phyloP scores from a whole-genome alignment of 495 filamentous ascomycete genomes.

The Podospora sp. region DNA sequence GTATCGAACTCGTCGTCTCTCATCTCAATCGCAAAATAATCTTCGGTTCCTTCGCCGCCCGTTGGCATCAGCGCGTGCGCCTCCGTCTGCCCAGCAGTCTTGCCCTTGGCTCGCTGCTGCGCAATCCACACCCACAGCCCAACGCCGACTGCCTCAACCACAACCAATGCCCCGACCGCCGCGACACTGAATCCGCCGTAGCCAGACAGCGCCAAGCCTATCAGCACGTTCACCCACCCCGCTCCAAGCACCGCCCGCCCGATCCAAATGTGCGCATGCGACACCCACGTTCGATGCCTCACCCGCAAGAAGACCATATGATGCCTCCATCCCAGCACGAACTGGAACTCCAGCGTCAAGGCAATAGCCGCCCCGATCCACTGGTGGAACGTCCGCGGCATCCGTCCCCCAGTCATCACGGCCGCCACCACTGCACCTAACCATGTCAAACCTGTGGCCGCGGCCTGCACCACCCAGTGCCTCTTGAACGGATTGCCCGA shows the following conservation, averaged over 20 bases:
- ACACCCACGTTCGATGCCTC: slow-evolving; percentile 32
- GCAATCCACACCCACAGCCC: slow-evolving; percentile 22
- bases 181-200: slow-evolving; percentile 16
- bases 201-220: slow-evolving; percentile 28
- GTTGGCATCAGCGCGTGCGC: slow-evolving; percentile 18
- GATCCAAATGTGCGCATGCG: slow-evolving; percentile 32
- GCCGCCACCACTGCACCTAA: slow-evolving; percentile 25
- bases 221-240: slow-evolving; percentile 35
- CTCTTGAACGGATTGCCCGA: slow-evolving; percentile 27
- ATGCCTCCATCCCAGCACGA: slow-evolving; percentile 36
- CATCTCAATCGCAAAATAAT: slow-evolving; percentile 33
- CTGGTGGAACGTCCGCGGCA: slow-evolving; percentile 30
- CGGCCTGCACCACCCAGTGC: slow-evolving; percentile 34
- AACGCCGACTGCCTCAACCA: slow-evolving; percentile 26
- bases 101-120: slow-evolving; percentile 1
- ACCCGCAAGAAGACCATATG: slow-evolving; percentile 33
- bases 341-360: slow-evolving; percentile 22
- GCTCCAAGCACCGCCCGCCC: slow-evolving; percentile 23
- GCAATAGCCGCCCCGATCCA: slow-evolving; percentile 26
- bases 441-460: slow-evolving; percentile 20
- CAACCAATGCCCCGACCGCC: slow-evolving; percentile 16
- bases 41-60: slow-evolving; percentile 16
- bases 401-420: slow-evolving; percentile 16
- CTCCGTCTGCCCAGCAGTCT: slow-evolving; percentile 5
- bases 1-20: slow-evolving; percentile 34